Conservation (phyloP, 345 rosid species). For the Acer saccharum region DNA sequence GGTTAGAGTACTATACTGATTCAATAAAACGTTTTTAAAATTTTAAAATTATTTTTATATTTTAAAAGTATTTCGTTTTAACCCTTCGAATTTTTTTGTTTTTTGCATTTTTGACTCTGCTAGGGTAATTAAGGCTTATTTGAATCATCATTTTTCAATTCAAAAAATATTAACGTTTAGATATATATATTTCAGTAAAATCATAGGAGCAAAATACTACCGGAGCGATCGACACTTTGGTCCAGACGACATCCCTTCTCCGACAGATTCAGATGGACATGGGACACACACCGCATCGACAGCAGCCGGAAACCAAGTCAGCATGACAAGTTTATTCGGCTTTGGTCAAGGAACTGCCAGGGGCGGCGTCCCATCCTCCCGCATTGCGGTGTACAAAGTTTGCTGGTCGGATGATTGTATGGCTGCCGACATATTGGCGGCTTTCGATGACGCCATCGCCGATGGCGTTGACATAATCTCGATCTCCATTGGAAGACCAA, state of each 20-base stretch:
- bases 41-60: too few species aligned
- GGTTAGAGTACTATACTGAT: too few species aligned
- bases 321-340: constrained; percentile 22
- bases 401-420: constrained; percentile 28
- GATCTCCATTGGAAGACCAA: constrained; percentile 7
- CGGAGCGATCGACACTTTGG: constrained; percentile 1
- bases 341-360: constrained; percentile 24
- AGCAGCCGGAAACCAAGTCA: constrained; percentile 35
- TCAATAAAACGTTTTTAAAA: too few species aligned
- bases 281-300: constrained; percentile 53
- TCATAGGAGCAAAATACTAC: constrained; percentile 36
- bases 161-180: too few species aligned
- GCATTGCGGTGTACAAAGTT: constrained; percentile 35
- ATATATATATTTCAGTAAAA: constrained; percentile 25
- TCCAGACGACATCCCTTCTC: constrained; percentile 18
- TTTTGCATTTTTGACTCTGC: too few species aligned
- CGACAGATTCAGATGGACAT: constrained; percentile 41
- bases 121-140: too few species aligned
- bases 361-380: constrained; percentile 32
- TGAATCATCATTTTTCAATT: too few species aligned
- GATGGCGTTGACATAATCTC: constrained; percentile 42
- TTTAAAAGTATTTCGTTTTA: too few species aligned
- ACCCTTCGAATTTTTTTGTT: too few species aligned
- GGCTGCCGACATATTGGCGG: constrained; percentile 29
- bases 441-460: constrained; percentile 39